Percentiles rank a stretch among this genome's conserved stretches.
phyloP scores from a whole-genome alignment of 2,329 filamentous ascomycete genomes.

The Aspergillus nomiae region DNA sequence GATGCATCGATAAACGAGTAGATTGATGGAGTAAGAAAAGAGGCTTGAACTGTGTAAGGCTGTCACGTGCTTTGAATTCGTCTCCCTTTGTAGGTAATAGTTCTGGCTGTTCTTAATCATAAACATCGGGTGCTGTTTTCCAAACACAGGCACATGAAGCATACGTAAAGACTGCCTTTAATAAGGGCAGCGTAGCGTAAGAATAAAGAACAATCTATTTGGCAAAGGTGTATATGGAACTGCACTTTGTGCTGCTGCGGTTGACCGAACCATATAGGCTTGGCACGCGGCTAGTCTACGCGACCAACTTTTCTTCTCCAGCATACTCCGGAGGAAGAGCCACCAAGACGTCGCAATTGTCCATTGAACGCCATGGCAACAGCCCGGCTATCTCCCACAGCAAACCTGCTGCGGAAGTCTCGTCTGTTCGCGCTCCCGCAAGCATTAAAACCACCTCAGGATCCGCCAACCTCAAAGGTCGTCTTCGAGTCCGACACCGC shows the following conservation, averaged over 20 bases:
- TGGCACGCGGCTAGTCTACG: constrained; percentile 23
- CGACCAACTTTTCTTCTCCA: constrained; percentile 37
- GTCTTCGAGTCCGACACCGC: constrained; percentile 65
- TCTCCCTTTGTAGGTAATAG: neutral
- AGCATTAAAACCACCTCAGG: constrained; percentile 66
- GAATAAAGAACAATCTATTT: no score
- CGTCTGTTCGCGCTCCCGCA: constrained; percentile 86
- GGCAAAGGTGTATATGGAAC: neutral
- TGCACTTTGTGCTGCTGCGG: constrained; percentile 23
- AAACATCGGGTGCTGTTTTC: neutral
- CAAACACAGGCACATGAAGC: no score
- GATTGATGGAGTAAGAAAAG: neutral
- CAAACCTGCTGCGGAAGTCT: constrained; percentile 76
- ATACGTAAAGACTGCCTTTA: no score
- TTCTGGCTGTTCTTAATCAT: neutral
- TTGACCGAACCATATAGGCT: constrained; percentile 26
- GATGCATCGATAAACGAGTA: neutral
- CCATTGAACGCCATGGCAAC: constrained; percentile 43
- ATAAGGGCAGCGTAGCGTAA: no score
- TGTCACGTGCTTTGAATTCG: neutral
- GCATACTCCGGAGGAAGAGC: constrained; percentile 14
- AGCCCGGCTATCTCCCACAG: constrained; percentile 58
- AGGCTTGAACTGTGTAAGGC: neutral
- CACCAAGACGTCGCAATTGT: constrained; percentile 22
- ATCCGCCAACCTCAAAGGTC: constrained; percentile 51